phyloP scores from a whole-genome alignment of 2,329 filamentous ascomycete species.

The Thielaviopsis ethacetica region DNA sequence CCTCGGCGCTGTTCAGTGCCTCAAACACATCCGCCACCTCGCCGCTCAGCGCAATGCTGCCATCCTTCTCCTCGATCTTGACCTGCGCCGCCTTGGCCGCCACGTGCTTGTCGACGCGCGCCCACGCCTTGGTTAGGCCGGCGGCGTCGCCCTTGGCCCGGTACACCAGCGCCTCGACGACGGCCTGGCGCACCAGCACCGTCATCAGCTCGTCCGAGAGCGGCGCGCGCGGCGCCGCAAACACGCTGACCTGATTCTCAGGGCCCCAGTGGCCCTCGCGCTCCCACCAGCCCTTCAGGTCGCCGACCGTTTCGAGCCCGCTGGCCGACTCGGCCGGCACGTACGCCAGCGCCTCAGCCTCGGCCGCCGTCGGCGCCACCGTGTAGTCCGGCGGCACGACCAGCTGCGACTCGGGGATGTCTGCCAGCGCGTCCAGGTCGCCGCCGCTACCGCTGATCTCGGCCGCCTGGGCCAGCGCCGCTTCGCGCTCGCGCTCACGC shows the following conservation, averaged over 20 bases:
- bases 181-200: constrained; percentile 32
- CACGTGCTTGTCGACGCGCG: constrained; percentile 20
- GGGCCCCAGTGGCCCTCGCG: constrained; percentile 33
- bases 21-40: constrained; percentile 21
- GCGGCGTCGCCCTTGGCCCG: constrained; percentile 17
- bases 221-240: constrained; percentile 20
- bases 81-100: constrained; percentile 23
- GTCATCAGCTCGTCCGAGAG: constrained; percentile 25
- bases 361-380: constrained; percentile 12
- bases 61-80: constrained; percentile 24
- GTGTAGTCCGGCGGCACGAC: constrained; percentile 12
- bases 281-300: constrained; percentile 37
- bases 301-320: constrained; percentile 30
- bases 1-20: constrained; percentile 18
- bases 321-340: constrained; percentile 28
- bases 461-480: constrained; percentile 1
- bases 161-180: constrained; percentile 35
- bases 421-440: neutral
- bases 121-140: constrained; percentile 16
- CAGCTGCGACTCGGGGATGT: constrained; percentile 13
- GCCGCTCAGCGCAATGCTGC: constrained; percentile 24
- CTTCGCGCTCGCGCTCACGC: constrained; percentile 23
- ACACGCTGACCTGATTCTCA: constrained; percentile 28
- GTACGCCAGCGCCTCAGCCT: constrained; percentile 24
- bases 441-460: constrained; percentile 16